Evolutionary conservation across 2,329 filamentous ascomycete genomes (phyloP).

Genomic region (Kalmusia sp.): DNA sequence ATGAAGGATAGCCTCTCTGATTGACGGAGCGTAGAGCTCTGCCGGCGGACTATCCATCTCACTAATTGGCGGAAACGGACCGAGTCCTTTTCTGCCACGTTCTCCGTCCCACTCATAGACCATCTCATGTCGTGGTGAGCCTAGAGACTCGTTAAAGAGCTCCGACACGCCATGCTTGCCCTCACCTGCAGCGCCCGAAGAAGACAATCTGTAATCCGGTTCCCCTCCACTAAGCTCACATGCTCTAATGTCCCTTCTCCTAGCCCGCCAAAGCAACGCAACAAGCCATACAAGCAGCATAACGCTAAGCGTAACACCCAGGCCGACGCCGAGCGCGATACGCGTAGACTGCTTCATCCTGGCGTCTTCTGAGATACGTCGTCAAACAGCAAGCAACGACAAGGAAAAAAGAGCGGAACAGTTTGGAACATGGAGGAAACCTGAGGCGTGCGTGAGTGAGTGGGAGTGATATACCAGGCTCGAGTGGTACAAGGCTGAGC

Average conservation of each 20-base stretch:
- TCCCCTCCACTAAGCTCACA: no score
- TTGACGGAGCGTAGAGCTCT: not conserved
- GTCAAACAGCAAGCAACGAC: not conserved
- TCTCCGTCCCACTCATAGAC: not conserved
- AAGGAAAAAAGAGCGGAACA: not conserved
- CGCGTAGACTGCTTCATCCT: not conserved
- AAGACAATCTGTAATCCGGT: no score
- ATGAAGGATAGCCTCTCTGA: not conserved
- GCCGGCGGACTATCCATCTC: not conserved
- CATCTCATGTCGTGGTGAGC: not conserved
- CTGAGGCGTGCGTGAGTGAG: not conserved
- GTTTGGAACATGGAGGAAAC: not conserved
- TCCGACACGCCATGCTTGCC: no score
- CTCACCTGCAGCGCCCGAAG: no score
- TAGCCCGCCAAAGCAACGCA: not conserved
- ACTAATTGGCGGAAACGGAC: not conserved
- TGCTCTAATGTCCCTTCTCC: not conserved
- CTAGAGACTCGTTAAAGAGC: no score
- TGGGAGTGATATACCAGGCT: not conserved
- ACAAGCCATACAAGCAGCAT: not conserved
- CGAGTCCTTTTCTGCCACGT: not conserved
- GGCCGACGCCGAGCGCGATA: not conserved
- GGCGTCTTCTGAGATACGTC: not conserved
- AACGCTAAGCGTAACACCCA: not conserved
- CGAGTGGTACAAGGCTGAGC: not conserved